phyloP scores from a whole-genome alignment of 495 filamentous ascomycete genomes.

The Neurospora sp. region DNA sequence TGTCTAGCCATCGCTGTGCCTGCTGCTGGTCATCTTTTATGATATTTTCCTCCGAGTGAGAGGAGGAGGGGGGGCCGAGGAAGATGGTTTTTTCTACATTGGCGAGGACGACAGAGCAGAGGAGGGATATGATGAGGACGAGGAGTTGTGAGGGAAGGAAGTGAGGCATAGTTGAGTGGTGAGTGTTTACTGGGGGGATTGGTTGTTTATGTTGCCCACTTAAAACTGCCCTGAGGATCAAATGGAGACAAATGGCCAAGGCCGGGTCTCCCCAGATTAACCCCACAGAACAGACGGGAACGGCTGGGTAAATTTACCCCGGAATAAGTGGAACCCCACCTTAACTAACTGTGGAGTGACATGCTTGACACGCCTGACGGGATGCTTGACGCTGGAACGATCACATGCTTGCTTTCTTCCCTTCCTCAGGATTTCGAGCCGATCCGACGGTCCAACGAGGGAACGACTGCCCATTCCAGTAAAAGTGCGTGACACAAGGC shows the following conservation, averaged over 20 bases:
- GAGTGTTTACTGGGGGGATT: neutral
- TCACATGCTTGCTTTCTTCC: neutral
- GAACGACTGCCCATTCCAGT: conserved; percentile 13
- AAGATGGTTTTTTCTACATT: conserved; percentile 95
- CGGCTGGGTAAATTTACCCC: neutral
- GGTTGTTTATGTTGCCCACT: neutral
- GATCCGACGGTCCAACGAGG: neutral
- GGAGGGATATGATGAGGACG: neutral
- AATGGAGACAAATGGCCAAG: neutral
- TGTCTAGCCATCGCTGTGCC: neutral
- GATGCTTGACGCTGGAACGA: neutral
- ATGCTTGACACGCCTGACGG: neutral
- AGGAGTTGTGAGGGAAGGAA: neutral
- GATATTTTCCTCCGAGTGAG: conserved; percentile 19
- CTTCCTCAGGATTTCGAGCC: neutral
- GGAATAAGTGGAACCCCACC: neutral
- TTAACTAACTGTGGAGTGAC: neutral
- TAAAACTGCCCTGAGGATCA: neutral
- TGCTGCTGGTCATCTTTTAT: neutral
- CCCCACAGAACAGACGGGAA: neutral
- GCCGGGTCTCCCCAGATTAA: neutral
- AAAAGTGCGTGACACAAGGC: conserved; percentile 25
- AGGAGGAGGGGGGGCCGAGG: conserved; percentile 48
- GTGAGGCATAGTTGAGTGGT: neutral
- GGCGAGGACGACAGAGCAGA: conserved; percentile 22